Base-by-base conservation (phyloP, 129 eudicot species). In the Lactuca saligna region DNA sequence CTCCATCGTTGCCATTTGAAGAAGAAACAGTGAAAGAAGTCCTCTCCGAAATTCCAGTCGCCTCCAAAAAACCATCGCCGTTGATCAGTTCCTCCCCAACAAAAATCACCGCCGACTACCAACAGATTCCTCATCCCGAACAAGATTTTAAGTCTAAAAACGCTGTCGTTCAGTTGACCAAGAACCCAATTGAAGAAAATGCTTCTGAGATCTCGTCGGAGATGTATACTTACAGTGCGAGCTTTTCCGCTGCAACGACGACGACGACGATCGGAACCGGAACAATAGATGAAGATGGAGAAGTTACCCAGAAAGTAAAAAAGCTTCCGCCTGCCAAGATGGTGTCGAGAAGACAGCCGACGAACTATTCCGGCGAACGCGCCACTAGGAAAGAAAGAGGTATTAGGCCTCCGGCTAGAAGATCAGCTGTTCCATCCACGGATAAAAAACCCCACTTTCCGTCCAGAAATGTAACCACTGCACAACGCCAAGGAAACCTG, bases 151-250 rank as follows among this genome's bases (percentile, higher is more conserved):
- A 7, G 44, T 1, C 17, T 33, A 12, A 3, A 14, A 53, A 34
- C 49, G 42, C 2, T 7, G 46, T 48, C 57, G 25, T 31, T 25
- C 57, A 3, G 38, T 6, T 12, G 17, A 25, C 41, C 57, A 66
- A 66, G 3, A 66, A 34, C 17, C 61, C 34, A 67, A 16, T 51
- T 10, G 34, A 51, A 16, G 72, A 66, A 65, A 48, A 8, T 14
- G 44, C 44, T 49, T 65, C 58, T 9, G 72, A 67, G 49, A 15
- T 67, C 61, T 67, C 72, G n/a, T 66, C 71, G 49, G 71, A 66
- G 60, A 4, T 66, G 31, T 67, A 67, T 53, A 51, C 50, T 3
- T 67, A 17, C 61, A 67, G 61, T 4, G 72, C 44, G 5, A 67
- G 50, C 48, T 54, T 51, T 67, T 67, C 61, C 16, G 61, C 61